Evolutionary conservation across 2,329 filamentous ascomycete species (phyloP), one percentile per base, ranked within the genome.

Genomic region (Eutypa lata): DNA sequence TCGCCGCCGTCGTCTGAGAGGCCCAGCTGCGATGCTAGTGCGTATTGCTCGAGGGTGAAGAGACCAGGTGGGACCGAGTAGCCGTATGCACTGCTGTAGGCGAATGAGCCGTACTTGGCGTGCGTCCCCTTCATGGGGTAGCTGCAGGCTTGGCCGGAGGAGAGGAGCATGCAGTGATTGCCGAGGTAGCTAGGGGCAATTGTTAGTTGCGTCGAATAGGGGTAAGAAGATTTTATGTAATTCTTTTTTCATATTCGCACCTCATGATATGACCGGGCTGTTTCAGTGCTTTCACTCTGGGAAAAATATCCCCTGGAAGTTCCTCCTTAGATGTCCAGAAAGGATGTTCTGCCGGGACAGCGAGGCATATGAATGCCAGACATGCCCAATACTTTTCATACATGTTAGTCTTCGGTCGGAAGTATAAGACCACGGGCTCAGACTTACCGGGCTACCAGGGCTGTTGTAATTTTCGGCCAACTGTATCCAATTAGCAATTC

Each of bases 391-490:
- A 91, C 61, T 88, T 71, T 74, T 13, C 19, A 19, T 18, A 21
- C 54, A 21, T 55, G 53, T 58, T 49, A 60, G 57, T 28, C 22
- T 3, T 33, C 5, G 21, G 6, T 19, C 14, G 10, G 3, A 2
- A 6, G 11, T 21, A 22, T 5, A 19, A 26, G 10, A 14, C 18
- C 33, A 24, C 21, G 33, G 35, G 11, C n/a, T 10, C 22, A 37
- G 18, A 66, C 74, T 70, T 66, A 81, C 78, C 22, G 79, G 79
- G 51, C 80, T 83, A 33, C 86, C 86, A 0, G 89, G 88, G 10
- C 87, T 90, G 70, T 92, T 92, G 72, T 92, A 92, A 67, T 92
- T 91, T 70, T 92, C 89, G 0, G 88, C 87, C 72, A 91, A 82
- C 70, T 88, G 49, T 44, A 13, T 19, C 19, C 47, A 13, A 45